Base-by-base conservation (phyloP, 306 rosid genomes). In the Arachis stenosperma region DNA sequence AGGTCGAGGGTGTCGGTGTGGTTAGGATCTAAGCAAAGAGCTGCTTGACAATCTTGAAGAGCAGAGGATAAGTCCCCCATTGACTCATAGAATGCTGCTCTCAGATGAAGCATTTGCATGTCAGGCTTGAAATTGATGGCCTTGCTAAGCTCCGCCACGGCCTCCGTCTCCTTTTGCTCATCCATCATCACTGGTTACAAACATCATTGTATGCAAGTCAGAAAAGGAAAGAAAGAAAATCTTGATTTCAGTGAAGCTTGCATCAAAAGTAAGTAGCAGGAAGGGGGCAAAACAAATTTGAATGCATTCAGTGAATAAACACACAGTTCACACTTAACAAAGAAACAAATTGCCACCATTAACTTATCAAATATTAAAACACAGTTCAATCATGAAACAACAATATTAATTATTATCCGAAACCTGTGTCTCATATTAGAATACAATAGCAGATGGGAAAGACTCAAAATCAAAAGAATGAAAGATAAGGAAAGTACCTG, bases 11-110 rank as follows among this genome's bases (percentile, higher is more conserved):
- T 86, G 76, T 84, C 89, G 1, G 88, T 67, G 62, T 90, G 89
- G 81, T 67, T 82, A 59, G 96, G 91, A 61, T 90, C 91, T 80
- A 90, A 81, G 88, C 88, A 86, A 61, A 90, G 90, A 63, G 91
- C 96, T 40, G 91, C 93, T 65, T 84, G 90, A 68, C 96, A 88
- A 79, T 90, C 96, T 79, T 76, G 90, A 48, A 84, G 86, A 55
- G 93, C 84, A 37, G 83, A 83, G 27, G 69, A 41, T 12, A 75
- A 22, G 55, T 86, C 81, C 50, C 91, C 93, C 39, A 79, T 76
- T 12, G 93, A 84, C 73, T 90, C 96, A 0, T 86, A 65, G 74
- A 90, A 88, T 10, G 96, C 96, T 40, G 91, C 96, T 73, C 96
- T 81, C 64, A 90, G 86, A 84, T 90, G 88, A 70, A 90, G 91